phyloP scores from a whole-genome alignment of 768 basidiomycete genomes.

The Mycena sanguinolenta region DNA sequence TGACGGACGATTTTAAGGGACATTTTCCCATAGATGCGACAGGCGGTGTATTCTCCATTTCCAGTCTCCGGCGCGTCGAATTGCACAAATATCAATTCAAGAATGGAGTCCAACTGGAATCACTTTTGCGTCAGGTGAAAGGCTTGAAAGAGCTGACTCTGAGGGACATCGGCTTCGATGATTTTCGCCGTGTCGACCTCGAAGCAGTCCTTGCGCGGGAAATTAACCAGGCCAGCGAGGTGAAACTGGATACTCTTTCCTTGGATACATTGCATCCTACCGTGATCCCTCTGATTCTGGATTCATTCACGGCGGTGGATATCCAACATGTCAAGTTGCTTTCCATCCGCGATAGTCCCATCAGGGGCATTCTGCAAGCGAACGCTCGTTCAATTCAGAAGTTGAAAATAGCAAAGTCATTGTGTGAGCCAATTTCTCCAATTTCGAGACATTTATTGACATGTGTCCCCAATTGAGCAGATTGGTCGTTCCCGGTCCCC shows the following conservation, averaged over 20 bases:
- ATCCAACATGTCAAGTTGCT: neutral
- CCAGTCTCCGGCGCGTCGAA: conserved; percentile 4
- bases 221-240: neutral
- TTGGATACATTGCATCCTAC: neutral
- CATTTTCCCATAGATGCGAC: neutral
- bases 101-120: neutral
- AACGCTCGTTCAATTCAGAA: conserved; percentile 1
- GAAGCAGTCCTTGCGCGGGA: neutral
- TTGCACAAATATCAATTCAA: neutral
- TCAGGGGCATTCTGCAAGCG: neutral
- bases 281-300: neutral
- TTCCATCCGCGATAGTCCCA: neutral
- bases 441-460: too few species aligned
- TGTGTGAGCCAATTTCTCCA: conserved; percentile 6
- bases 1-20: neutral
- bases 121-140: neutral
- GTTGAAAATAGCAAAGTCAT: neutral
- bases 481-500: too few species aligned
- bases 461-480: too few species aligned
- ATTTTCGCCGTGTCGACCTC: neutral
- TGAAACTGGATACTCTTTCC: neutral
- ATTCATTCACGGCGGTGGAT: conserved; percentile 1
- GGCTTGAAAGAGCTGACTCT: conserved; percentile 7
- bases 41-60: neutral
- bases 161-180: neutral